These are phyloP conservation scores for Diaporthe helianthi DNA, from an alignment of 2,329 filamentous ascomycete genomes.

Conservation along the genomic window DNA sequence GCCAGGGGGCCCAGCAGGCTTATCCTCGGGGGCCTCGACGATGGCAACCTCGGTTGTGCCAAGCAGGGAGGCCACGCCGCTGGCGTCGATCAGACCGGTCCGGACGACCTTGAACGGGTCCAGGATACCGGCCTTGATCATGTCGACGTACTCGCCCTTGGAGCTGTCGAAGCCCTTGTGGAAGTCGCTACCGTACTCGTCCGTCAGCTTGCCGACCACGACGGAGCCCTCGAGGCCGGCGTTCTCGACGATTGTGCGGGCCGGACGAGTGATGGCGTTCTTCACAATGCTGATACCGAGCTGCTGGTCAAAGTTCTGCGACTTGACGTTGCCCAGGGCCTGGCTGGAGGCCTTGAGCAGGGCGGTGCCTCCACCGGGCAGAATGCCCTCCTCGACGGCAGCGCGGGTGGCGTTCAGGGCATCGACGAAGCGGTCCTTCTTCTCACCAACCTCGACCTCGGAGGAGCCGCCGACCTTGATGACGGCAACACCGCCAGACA, in stretches of 20 bases:
- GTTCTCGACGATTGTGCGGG: conserved; percentile 96
- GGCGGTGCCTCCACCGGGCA: conserved; percentile 97
- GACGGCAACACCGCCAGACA: conserved; percentile 97
- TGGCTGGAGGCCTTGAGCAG: conserved; percentile 96
- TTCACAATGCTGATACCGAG: conserved; percentile 97
- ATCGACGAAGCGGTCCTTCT: conserved; percentile 99
- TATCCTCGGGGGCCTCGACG: conserved; percentile 94
- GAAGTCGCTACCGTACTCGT: conserved; percentile 91
- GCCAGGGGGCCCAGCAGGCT: conserved; percentile 73
- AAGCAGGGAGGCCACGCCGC: conserved; percentile 93
- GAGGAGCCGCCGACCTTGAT: conserved; percentile 98
- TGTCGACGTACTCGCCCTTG: conserved; percentile 98
- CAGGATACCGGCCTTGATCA: conserved; percentile 96
- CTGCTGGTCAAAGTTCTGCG: conserved; percentile 98
- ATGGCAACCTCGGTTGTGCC: conserved; percentile 99
- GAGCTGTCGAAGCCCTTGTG: conserved; percentile 97
- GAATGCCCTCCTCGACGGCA: conserved; percentile 98
- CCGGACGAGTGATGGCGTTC: conserved; percentile 95
- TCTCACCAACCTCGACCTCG: conserved; percentile 98
- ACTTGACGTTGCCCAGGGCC: conserved; percentile 82
- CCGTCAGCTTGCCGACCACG: conserved; percentile 95
- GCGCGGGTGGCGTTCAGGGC: conserved; percentile 97
- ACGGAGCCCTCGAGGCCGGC: conserved; percentile 95
- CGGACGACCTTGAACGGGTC: conserved; percentile 99
- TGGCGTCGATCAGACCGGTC: conserved; percentile 92